Conservation (phyloP, 352 stramenopile genomes). For the Phytophthora colocasiae region DNA sequence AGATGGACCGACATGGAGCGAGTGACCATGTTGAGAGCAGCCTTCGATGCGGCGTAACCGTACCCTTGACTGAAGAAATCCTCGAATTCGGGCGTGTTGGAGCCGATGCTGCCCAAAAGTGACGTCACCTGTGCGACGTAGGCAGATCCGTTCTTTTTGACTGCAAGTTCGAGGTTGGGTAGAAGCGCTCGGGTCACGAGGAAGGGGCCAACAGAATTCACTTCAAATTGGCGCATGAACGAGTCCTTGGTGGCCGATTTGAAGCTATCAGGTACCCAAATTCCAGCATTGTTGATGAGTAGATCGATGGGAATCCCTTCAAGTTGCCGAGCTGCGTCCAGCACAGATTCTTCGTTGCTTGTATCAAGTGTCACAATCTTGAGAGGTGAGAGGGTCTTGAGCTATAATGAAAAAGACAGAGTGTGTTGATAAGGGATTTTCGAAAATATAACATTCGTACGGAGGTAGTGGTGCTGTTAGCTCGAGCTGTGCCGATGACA, state of each 20-base stretch:
- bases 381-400: not conserved
- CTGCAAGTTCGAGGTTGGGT: not conserved
- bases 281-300: slow-evolving; percentile 6
- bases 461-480: not conserved
- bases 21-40: slow-evolving; percentile 2
- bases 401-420: not conserved
- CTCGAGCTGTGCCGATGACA: slow-evolving; percentile 1
- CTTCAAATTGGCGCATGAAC: slow-evolving; percentile 7
- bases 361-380: slow-evolving; percentile 4
- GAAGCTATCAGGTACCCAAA: not conserved
- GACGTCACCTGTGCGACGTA: not conserved
- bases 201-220: not conserved
- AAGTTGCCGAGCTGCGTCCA: not conserved
- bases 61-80: not conserved
- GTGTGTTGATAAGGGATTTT: not conserved
- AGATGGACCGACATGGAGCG: not conserved
- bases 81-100: not conserved
- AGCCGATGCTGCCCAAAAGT: not conserved
- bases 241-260: not conserved
- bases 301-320: slow-evolving; percentile 3
- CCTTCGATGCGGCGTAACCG: not conserved
- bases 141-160: not conserved
- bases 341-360: not conserved
- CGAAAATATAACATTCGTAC: not conserved
- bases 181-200: not conserved